Evolutionary conservation across 2,329 filamentous ascomycete genomes (phyloP), one percentile per base, ranked within the genome.

Genomic region (Didymella pomorum): DNA sequence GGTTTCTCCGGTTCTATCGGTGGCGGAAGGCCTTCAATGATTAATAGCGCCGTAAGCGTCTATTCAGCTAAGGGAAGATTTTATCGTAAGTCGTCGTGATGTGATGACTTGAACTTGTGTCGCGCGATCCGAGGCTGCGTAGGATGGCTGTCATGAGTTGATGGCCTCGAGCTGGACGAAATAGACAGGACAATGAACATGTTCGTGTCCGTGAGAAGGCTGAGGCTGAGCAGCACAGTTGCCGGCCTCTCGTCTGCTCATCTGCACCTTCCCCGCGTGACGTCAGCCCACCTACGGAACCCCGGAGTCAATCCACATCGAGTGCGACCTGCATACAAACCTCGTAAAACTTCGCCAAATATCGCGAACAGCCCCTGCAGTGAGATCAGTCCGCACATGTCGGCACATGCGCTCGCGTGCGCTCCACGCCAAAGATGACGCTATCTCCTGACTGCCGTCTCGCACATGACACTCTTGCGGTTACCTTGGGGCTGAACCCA

Each of bases 381-480:
- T 5, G 25, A n/a, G 12, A 25, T 23, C 52, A 55, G 14, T 12
- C 44, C 26, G 26, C 26, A 28, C 8, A 28, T 28, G 26, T 21
- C 26, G 20, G 39, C 52, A 56, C 45, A 37, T 44, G 21, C 12
- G 29, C 8, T 23, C 26, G 18, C 53, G 31, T 49, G 53, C 29
- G 23, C 26, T n/a, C 11, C 28, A 43, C 26, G 18, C 20, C 41
- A 9, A 12, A 9, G 23, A 49, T 58, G 49, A 58, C 28, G 29
- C 20, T 48, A 47, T 39, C 56, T 31, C 11, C 18, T 54, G 56
- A 58, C 33, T n/a, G 11, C 20, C n/a, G 41, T 35, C 33, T 54
- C 31, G 51, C 56, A 49, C 56, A 42, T 58, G 56, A 58, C 33
- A 8, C 26, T 11, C 1, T 16, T 35, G 54, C 25, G 47, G 50